These are phyloP conservation scores for Podospora pseudopauciseta DNA, from an alignment of 495 filamentous ascomycete species.

Conservation along the genomic window DNA sequence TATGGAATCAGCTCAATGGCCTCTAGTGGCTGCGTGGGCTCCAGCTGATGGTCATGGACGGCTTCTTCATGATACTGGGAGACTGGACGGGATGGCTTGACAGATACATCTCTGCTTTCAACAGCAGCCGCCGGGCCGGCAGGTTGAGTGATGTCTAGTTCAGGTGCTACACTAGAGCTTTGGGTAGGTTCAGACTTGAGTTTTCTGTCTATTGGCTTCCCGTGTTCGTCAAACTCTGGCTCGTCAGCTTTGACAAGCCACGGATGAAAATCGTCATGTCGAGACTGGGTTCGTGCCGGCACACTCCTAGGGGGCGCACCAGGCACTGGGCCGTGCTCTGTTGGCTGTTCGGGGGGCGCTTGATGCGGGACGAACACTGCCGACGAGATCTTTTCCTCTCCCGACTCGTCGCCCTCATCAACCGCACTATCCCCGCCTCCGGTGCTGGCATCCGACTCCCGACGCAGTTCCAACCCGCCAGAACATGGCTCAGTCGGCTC, in stretches of 20 bases:
- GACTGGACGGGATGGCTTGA: slow-evolving; percentile 34
- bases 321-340: slow-evolving; percentile 42
- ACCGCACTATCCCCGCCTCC: slow-evolving; percentile 38
- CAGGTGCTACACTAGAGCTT: slow-evolving; percentile 27
- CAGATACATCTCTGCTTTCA: slow-evolving; percentile 28
- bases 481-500: slow-evolving; percentile 13
- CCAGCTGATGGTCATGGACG: slow-evolving; percentile 45
- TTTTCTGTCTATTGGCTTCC: slow-evolving; percentile 23
- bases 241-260: slow-evolving; percentile 52
- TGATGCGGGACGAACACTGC: slow-evolving; percentile 91
- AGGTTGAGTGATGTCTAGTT: slow-evolving; percentile 30
- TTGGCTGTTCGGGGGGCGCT: slow-evolving; percentile 54
- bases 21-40: slow-evolving; percentile 63
- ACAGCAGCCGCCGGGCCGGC: slow-evolving; percentile 40
- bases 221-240: slow-evolving; percentile 39
- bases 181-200: slow-evolving; percentile 23
- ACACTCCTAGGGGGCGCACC: slow-evolving; percentile 29
- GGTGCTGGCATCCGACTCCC: slow-evolving; percentile 32
- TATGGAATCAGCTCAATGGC: slow-evolving; percentile 97
- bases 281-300: slow-evolving; percentile 29
- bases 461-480: slow-evolving; percentile 17
- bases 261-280: slow-evolving; percentile 40
- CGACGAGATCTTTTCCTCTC: slow-evolving; percentile 90
- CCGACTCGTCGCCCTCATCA: slow-evolving; percentile 77
- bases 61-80: slow-evolving; percentile 44